Base-by-base conservation (phyloP, 306 rosid species). In the Dryas drummondii region DNA sequence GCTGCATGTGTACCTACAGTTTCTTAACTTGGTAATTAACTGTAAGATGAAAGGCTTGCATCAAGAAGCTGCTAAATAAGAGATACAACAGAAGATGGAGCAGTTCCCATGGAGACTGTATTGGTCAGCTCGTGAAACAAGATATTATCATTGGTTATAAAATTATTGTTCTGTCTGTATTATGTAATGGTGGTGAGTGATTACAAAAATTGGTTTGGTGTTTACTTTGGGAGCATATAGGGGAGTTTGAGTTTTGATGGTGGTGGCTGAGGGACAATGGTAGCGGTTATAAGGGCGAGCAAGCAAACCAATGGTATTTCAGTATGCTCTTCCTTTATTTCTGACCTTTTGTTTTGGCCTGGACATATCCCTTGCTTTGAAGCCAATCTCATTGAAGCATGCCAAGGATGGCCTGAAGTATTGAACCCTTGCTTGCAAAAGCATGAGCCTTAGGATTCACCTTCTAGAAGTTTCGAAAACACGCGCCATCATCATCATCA, bases 41-140 rank as follows among this genome's bases (percentile, higher is more conserved):
- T 49, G 5, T 49, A 4, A 50, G 54, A 10, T 51, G 56, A 51
- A 19, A 58, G 63, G 66, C 0, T 58, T 58, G 41, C 41, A 4
- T 7, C 63, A 10, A 58, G 32, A 26, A 15, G 40, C 9, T 12
- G 65, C 12, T 8, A 27, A 59, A 59, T 12, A 12, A 60, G 66
- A 60, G 66, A 60, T 14, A 61, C 19, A 37, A 6, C 32, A 52
- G 55, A 51, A 32, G 66, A 37, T 37, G 66, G 66, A 61, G 66
- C 17, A 9, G 42, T 58, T 26, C n/a, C 64, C n/a, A 0, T 5
- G 42, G 9, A 27, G 64, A 11, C n/a, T 58, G 37, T 32, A 11
- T 11, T 11, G 64, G 64, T 58, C 64, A 1, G 16, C 42, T 3
- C 64, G 26, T 58, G 42, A 14, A 61, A n/a, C 1, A 41, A 7